Evolutionary conservation across 768 basidiomycete genomes (phyloP).

Genomic region (Russula sp.): DNA sequence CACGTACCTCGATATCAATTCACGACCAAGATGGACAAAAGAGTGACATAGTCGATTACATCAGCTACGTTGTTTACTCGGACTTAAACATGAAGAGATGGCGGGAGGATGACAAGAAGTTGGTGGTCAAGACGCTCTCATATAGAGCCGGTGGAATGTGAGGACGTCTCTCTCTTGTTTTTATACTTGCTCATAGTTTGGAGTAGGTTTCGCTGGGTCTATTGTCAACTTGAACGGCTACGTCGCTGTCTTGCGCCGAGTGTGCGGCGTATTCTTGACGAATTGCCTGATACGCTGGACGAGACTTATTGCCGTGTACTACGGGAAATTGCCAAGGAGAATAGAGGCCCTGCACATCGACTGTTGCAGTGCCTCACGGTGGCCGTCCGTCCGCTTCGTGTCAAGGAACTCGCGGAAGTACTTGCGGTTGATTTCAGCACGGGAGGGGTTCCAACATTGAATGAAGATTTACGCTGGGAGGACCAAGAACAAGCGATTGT

Average conservation of each 20-base stretch:
- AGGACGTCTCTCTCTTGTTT: not conserved
- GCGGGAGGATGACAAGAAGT: not conserved
- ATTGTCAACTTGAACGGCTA: not conserved
- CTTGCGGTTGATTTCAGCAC: not conserved
- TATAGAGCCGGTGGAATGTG: conserved; percentile 3
- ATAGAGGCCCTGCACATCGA: not conserved
- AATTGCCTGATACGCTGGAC: not conserved
- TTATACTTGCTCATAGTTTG: not conserved
- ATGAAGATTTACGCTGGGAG: not conserved
- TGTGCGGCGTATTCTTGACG: not conserved
- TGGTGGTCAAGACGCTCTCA: not conserved
- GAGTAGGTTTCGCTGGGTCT: conserved; percentile 5
- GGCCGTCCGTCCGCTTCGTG: not conserved
- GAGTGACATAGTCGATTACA: not conserved
- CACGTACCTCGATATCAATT: not conserved
- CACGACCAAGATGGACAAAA: not conserved
- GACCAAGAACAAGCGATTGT: not conserved
- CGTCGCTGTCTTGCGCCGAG: not conserved
- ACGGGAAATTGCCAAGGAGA: not conserved
- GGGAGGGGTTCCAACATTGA: not conserved
- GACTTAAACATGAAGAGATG: not conserved
- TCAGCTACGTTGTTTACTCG: not conserved
- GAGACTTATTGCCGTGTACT: not conserved
- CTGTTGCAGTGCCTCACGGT: conserved; percentile 1
- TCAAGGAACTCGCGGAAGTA: not conserved